Evolutionary conservation across 441 rosid genomes (phyloP).

Genomic region (Breynia disticha): DNA sequence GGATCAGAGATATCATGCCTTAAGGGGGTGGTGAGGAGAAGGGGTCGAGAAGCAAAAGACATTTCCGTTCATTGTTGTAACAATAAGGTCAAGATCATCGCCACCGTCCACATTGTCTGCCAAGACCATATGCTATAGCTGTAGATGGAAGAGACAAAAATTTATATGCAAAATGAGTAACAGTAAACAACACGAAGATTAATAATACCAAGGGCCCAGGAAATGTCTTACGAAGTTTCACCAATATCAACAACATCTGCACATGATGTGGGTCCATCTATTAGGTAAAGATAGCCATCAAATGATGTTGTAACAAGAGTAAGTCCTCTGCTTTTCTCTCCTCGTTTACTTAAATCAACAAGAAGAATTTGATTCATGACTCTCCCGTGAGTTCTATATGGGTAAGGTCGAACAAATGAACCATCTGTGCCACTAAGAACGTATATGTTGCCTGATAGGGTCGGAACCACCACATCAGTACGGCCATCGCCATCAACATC

Average conservation of each 20-base stretch:
- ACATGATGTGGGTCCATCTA: constrained; percentile 98
- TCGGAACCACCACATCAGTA: constrained; percentile 92
- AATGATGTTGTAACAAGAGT: constrained; percentile 91
- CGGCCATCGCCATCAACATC: constrained; percentile 98
- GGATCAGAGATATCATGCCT: constrained; percentile 42
- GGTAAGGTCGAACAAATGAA: constrained; percentile 83
- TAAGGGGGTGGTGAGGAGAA: constrained; percentile 90
- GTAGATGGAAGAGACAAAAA: constrained; percentile 16
- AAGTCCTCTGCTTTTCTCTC: constrained; percentile 80
- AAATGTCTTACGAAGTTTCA: constrained; percentile 82
- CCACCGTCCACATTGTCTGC: constrained; percentile 99
- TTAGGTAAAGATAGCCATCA: constrained; percentile 94
- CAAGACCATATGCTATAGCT: constrained; percentile 96
- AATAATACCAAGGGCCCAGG: constrained; percentile 6
- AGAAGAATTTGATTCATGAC: constrained; percentile 99
- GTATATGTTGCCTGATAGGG: constrained; percentile 83
- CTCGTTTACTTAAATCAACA: constrained; percentile 73
- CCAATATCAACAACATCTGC: constrained; percentile 97
- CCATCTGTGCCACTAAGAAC: constrained; percentile 98
- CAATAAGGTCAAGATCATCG: constrained; percentile 96
- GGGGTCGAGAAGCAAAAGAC: constrained; percentile 99
- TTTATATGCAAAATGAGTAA: background rate
- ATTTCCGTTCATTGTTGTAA: constrained; percentile 97
- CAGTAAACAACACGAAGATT: constrained; percentile 1
- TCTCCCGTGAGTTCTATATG: constrained; percentile 97